A percentile compares a stretch with the other conserved stretches of the same genome.
phyloP scores from a whole-genome alignment of 2,329 filamentous ascomycete genomes.

The Pseudocercospora fuligena region DNA sequence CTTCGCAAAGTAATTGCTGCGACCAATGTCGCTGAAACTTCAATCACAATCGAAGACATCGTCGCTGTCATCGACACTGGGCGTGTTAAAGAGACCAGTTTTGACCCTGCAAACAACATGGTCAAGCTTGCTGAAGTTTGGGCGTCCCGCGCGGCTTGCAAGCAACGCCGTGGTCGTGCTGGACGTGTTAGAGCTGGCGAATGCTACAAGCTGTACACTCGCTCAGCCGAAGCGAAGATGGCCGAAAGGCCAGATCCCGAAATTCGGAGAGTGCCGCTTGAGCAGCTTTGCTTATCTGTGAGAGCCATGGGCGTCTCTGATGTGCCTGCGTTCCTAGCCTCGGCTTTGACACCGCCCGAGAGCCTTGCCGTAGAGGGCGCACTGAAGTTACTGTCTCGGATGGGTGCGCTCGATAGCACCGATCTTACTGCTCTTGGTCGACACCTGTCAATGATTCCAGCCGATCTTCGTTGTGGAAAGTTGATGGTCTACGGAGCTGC shows the following conservation, averaged over 20 bases:
- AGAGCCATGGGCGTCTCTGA: slow-evolving; percentile 91
- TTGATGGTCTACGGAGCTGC: slow-evolving; percentile 94
- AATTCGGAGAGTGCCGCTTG: slow-evolving; percentile 87
- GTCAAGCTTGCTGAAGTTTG: slow-evolving; percentile 92
- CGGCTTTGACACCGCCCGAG: slow-evolving; percentile 87
- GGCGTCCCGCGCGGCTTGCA: slow-evolving; percentile 92
- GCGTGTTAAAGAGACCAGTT: slow-evolving; percentile 94
- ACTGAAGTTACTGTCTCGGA: slow-evolving; percentile 75
- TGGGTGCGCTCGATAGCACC: slow-evolving; percentile 86
- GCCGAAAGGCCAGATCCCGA: slow-evolving; percentile 87
- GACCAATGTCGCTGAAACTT: slow-evolving; percentile 97
- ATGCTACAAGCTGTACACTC: slow-evolving; percentile 95
- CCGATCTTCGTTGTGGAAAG: slow-evolving; percentile 90
- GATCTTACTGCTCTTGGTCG: slow-evolving; percentile 88
- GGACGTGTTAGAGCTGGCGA: slow-evolving; percentile 88
- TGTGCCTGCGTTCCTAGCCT: slow-evolving; percentile 78
- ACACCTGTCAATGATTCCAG: slow-evolving; percentile 93
- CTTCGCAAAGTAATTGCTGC: slow-evolving; percentile 92
- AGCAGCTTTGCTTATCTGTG: slow-evolving; percentile 92
- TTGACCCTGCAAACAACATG: slow-evolving; percentile 90
- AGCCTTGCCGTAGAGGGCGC: slow-evolving; percentile 85
- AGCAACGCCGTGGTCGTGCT: slow-evolving; percentile 89
- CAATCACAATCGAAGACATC: slow-evolving; percentile 97
- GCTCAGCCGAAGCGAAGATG: slow-evolving; percentile 84
- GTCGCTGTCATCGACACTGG: slow-evolving; percentile 95